A percentile compares a stretch with the other conserved stretches of the same genome.
These are phyloP conservation scores for Colletotrichum kahawae DNA, from an alignment of 2,329 filamentous ascomycete species.

Conservation along the genomic window DNA sequence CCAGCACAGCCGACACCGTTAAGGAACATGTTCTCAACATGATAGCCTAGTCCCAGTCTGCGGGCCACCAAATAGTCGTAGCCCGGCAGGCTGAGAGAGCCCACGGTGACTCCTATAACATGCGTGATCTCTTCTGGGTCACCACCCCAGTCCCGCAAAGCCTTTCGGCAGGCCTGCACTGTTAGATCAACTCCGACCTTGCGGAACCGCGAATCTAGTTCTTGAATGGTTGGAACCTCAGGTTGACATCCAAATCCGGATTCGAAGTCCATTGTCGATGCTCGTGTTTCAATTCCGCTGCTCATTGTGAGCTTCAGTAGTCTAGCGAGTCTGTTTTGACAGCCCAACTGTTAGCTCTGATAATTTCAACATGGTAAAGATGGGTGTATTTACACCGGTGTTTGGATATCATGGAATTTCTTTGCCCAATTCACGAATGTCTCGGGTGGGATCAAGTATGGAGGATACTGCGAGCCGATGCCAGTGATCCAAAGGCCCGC, in stretches of 20 bases:
- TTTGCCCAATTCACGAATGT: background rate
- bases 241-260: background rate
- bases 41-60: constrained; percentile 30
- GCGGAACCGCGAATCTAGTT: constrained; percentile 32
- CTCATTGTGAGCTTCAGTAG: background rate
- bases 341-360: background rate
- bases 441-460: background rate
- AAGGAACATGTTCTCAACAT: constrained; percentile 36
- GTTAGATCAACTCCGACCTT: constrained; percentile 33
- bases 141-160: constrained; percentile 32
- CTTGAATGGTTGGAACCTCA: constrained; percentile 24
- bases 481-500: constrained; percentile 5
- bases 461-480: constrained; percentile 2
- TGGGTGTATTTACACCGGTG: background rate
- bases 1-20: constrained; percentile 43
- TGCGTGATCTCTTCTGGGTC: constrained; percentile 36
- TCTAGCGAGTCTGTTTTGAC: background rate
- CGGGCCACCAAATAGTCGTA: constrained; percentile 40
- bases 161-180: constrained; percentile 33
- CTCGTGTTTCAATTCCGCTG: background rate
- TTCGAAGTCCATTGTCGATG: background rate
- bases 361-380: background rate
- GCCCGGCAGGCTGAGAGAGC: constrained; percentile 39
- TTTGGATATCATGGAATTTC: background rate
- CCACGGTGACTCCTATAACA: constrained; percentile 40